Base-by-base conservation (phyloP, 768 basidiomycete species). In the Lepiota brunneoincarnata region DNA sequence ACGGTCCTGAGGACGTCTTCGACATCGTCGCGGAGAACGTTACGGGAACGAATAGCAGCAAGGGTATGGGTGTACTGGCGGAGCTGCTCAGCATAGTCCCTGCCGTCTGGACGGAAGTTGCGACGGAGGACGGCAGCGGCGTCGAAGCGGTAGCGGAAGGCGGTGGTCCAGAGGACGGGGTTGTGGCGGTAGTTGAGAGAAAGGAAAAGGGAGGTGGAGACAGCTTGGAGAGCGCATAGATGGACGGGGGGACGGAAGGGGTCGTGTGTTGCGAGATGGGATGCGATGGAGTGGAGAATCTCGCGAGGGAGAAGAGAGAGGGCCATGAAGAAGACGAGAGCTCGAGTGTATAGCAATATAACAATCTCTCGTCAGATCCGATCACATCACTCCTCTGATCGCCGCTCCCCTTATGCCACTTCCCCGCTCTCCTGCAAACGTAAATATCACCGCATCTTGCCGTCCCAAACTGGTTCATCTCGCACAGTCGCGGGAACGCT, bases 81-180 rank as follows among this genome's bases (percentile, higher is more conserved):
- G 59, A 78, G 63, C 61, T 79, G 74, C 40, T 67, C 61, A 49
- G 65, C 60, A 61, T 64, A 71, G 21, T 74, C 69, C 0, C 26
- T 12, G 1, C 67, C 63, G 10, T 59, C 58, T 0, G 72, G 69
- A 14, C 68, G 65, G 54, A 85, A 75, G 2, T 69, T 69, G 39
- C 89, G 75, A 20, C 89, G 78, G 1, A 56, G 28, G 39, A 80
- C 69, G 0, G 87, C 81, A 21, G 67, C 66, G 2, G 58, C 47
- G 64, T 89, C 87, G 69, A 89, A 89, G 62, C 74, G 78, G 63
- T 64, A 52, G 12, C 70, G 69, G 61, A 82, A 89, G 6, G 90
- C 75, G 28, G 72, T 67, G 0, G 81, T 74, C 57, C 78, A 80
- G 49, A 89, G 77, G 18, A 69, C 54, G 6, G 66, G 64, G 45